These are phyloP conservation scores for Yamadazyma sp. DNA, from an alignment of 1,139 yeast genomes.

Conservation along the genomic window DNA sequence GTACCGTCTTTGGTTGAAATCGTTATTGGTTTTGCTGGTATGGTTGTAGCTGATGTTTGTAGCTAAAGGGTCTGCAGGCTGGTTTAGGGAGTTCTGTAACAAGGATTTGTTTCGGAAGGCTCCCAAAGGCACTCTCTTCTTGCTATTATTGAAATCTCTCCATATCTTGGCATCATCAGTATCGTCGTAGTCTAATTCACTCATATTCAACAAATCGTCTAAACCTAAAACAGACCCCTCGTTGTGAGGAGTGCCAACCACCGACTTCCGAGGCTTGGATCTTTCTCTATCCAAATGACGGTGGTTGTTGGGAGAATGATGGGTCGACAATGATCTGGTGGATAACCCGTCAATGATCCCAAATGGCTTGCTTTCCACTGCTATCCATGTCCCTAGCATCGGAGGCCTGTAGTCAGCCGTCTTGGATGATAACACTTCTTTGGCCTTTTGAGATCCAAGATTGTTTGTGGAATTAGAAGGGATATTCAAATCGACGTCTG, in stretches of 20 bases:
- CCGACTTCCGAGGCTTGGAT: conserved; percentile 23
- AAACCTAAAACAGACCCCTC: conserved; percentile 67
- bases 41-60: conserved; percentile 22
- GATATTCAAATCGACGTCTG: conserved; percentile 81
- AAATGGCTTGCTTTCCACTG: conserved; percentile 75
- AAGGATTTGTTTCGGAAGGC: conserved; percentile 85
- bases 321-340: conserved; percentile 62
- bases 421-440: conserved; percentile 84
- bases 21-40: conserved; percentile 22
- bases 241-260: conserved; percentile 27
- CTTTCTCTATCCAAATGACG: conserved; percentile 7
- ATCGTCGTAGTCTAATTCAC: conserved; percentile 82
- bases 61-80: conserved; percentile 24
- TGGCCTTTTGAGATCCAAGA: conserved; percentile 74
- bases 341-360: conserved; percentile 93
- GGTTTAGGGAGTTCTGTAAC: conserved; percentile 27
- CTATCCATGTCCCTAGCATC: conserved; percentile 87
- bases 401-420: conserved; percentile 89
- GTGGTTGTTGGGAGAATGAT: conserved; percentile 6
- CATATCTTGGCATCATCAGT: conserved; percentile 53
- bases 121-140: conserved; percentile 73
- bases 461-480: conserved; percentile 55
- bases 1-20: conserved; percentile 21
- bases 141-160: conserved; percentile 54
- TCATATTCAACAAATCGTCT: conserved; percentile 84